Percentiles rank a stretch among this genome's conserved stretches.
These are phyloP conservation scores for Sanghuangporus baumii DNA, from an alignment of 1,284 basidiomycete genomes.

Conservation along the genomic window DNA sequence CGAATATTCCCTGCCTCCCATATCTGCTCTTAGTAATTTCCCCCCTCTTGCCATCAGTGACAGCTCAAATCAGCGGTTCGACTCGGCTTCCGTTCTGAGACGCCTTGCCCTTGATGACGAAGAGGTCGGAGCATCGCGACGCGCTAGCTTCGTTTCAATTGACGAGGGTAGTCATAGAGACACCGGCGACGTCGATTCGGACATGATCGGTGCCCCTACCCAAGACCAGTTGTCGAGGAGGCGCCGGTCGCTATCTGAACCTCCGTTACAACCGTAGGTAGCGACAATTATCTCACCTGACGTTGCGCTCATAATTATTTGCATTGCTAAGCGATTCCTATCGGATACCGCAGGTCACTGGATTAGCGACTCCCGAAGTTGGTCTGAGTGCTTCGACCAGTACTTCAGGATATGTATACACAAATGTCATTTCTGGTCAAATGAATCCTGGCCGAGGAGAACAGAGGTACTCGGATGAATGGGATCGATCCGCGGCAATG, in stretches of 20 bases:
- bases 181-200: slow-evolving; percentile 9
- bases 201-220: slow-evolving; percentile 10
- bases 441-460: background rate
- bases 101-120: slow-evolving; percentile 18
- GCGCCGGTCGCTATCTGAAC: slow-evolving; percentile 17
- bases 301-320: slow-evolving; percentile 1
- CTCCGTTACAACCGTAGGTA: slow-evolving; percentile 16
- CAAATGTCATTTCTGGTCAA: background rate
- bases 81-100: slow-evolving; percentile 15
- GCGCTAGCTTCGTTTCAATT: slow-evolving; percentile 1
- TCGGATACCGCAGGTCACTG: background rate
- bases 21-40: slow-evolving; percentile 11
- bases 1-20: slow-evolving; percentile 15
- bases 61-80: slow-evolving; percentile 1
- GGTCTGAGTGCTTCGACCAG: background rate
- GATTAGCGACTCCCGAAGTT: slow-evolving; percentile 6
- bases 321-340: background rate
- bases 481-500: background rate
- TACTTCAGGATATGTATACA: background rate
- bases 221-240: slow-evolving; percentile 17
- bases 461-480: background rate
- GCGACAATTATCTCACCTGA: background rate
- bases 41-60: background rate
- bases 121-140: slow-evolving; percentile 9
- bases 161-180: slow-evolving; percentile 16